These are phyloP conservation scores for Hanseniaspora mollemarum DNA, from an alignment of 805 yeast genomes.

Conservation along the genomic window DNA sequence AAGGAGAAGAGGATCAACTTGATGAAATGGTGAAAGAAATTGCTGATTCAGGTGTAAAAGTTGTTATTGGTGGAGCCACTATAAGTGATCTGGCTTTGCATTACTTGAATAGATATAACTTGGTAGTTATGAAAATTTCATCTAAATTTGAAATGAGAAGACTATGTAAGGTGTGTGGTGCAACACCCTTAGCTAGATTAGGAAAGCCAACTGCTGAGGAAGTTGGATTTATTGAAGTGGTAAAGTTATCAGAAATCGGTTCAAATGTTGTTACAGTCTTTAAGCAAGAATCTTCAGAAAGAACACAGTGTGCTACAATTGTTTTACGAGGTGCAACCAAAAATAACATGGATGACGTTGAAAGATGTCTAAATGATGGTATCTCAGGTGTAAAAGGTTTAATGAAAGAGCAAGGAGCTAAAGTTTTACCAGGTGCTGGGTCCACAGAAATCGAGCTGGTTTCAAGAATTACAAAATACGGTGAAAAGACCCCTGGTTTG, in stretches of 20 bases:
- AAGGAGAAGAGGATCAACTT: constrained; percentile 90
- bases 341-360: constrained; percentile 84
- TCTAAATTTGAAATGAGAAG: constrained; percentile 91
- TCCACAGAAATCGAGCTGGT: constrained; percentile 85
- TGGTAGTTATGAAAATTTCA: constrained; percentile 78
- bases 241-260: constrained; percentile 89
- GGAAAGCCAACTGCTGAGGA: constrained; percentile 95
- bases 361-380: constrained; percentile 95
- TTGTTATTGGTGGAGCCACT: constrained; percentile 87
- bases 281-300: constrained; percentile 53
- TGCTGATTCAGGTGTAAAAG: constrained; percentile 71
- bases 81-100: constrained; percentile 89
- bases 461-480: constrained; percentile 64
- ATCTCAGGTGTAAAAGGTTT: constrained; percentile 84
- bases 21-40: constrained; percentile 77
- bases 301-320: constrained; percentile 80
- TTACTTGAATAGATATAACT: constrained; percentile 75
- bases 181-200: constrained; percentile 84
- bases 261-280: constrained; percentile 94
- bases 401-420: constrained; percentile 52
- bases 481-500: constrained; percentile 89
- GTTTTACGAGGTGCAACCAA: constrained; percentile 94
- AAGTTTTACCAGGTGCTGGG: constrained; percentile 91
- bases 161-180: constrained; percentile 91
- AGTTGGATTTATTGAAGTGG: constrained; percentile 75